Conservation (phyloP, 2,329 filamentous ascomycete species). For the Albophoma yamanashiensis region DNA sequence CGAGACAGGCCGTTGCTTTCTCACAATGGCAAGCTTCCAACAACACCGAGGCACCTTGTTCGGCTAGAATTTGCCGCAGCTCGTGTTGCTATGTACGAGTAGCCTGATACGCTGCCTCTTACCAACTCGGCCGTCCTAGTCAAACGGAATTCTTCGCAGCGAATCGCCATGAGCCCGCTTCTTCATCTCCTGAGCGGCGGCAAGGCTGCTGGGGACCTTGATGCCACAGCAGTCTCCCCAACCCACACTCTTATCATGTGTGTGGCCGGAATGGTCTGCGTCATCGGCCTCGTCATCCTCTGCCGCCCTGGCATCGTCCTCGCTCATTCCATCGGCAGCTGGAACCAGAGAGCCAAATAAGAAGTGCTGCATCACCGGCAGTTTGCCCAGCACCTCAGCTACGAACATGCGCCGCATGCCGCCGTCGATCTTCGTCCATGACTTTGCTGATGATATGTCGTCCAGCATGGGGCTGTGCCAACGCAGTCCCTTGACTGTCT, state of each 20-base stretch:
- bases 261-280: slow-evolving; percentile 46
- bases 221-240: slow-evolving; percentile 99
- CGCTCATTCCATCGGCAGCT: slow-evolving; percentile 72
- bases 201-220: slow-evolving; percentile 88
- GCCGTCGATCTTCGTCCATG: slow-evolving; percentile 83
- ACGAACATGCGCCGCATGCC: slow-evolving; percentile 98
- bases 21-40: neutral
- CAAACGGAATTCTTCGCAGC: slow-evolving; percentile 71
- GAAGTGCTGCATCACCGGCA: slow-evolving; percentile 99
- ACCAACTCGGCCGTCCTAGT: slow-evolving; percentile 32
- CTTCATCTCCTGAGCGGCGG: slow-evolving; percentile 78
- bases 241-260: slow-evolving; percentile 47
- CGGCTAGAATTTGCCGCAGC: neutral
- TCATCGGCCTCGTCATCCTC: slow-evolving; percentile 40
- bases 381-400: slow-evolving; percentile 80
- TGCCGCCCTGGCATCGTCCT: slow-evolving; percentile 39
- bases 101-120: neutral
- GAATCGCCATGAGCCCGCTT: slow-evolving; percentile 54
- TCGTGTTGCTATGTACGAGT: neutral
- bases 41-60: neutral
- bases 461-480: slow-evolving; percentile 99
- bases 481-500: slow-evolving; percentile 84
- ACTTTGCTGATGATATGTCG: slow-evolving; percentile 84
- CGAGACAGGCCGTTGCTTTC: slow-evolving; percentile 7
- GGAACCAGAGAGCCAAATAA: slow-evolving; percentile 80